Conservation (phyloP, 2,329 filamentous ascomycete genomes). For the Ascochyta fabae region DNA sequence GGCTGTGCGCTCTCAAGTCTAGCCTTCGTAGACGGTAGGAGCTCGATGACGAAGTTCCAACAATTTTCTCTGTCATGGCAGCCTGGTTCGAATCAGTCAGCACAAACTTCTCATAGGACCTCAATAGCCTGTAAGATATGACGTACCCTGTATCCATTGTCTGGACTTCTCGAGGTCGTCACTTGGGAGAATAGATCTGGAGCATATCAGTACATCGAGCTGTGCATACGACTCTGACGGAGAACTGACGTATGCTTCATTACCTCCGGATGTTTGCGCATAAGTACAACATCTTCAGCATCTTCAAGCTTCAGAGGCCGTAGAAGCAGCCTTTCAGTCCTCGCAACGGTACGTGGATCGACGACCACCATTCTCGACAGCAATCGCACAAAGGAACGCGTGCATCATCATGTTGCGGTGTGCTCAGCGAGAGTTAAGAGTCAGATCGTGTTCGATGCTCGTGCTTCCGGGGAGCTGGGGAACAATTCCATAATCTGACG, state of each 20-base stretch:
- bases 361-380: constrained; percentile 42
- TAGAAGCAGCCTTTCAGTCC: constrained; percentile 63
- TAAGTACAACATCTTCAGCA: constrained; percentile 56
- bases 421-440: constrained; percentile 22
- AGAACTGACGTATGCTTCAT: constrained; percentile 64
- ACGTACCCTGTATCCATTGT: constrained; percentile 45
- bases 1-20: background rate
- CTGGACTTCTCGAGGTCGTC: constrained; percentile 51
- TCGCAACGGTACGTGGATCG: constrained; percentile 36
- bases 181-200: constrained; percentile 58
- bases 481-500: constrained; percentile 10
- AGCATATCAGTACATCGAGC: constrained; percentile 15
- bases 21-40: constrained; percentile 36
- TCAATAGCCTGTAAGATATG: background rate
- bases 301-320: constrained; percentile 60
- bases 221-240: background rate
- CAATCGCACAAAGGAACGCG: constrained; percentile 1
- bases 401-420: constrained; percentile 36
- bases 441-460: constrained; percentile 21
- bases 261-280: constrained; percentile 66
- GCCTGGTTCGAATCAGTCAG: background rate
- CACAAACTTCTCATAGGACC: background rate
- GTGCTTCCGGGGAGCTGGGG: constrained; percentile 23
- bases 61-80: constrained; percentile 47
- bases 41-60: constrained; percentile 65